Base-by-base conservation (phyloP, 305 asterid species). In the Fraxinus dipetala region DNA sequence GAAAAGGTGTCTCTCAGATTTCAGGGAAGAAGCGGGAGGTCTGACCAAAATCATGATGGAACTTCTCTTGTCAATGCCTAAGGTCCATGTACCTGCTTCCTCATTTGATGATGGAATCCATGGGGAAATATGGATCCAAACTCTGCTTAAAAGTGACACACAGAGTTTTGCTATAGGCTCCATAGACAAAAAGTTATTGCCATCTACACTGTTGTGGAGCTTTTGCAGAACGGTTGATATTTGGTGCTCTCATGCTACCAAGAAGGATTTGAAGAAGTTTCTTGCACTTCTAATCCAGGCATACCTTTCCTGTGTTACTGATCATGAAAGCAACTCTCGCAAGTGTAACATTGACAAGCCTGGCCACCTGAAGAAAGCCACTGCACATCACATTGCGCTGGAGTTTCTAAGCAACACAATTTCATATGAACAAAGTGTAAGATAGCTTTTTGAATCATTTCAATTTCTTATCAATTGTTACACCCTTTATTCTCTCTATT, bases 181-280 rank as follows among this genome's bases (percentile, higher is more conserved):
- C 85, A 81, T 95, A 74, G 88, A 91, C 78, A 84, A 87, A 76
- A 91, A 85, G 79, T 86, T 90, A 40, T 83, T 94, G 84, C 85
- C 93, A 78, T 73, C 89, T 83, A 86, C 91, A 36, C 40, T 92
- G 80, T 93, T 95, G 95, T 86, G 89, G 88, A 86, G 88, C 82
- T 65, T 88, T 84, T 92, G 97, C 84, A 90, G 90, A 81, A 85
- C 90, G 82, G 87, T 90, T 85, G 98, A 95, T 90, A 85, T 93
- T 72, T 95, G 99, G 98, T 89, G 92, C 84, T 74, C 85, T 77
- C 91, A 91, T 91, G 94, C 97, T 89, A 78, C 89, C 74, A 93
- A 91, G 87, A 95, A 90, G 86, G 91, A 92, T 80, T 85, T 89
- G 85, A 93, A 88, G 88, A 89, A 86, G 75, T 92, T 93, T 86